Conservation (phyloP, 2,329 filamentous ascomycete species). For the Aotearoamyces nothofagi region DNA sequence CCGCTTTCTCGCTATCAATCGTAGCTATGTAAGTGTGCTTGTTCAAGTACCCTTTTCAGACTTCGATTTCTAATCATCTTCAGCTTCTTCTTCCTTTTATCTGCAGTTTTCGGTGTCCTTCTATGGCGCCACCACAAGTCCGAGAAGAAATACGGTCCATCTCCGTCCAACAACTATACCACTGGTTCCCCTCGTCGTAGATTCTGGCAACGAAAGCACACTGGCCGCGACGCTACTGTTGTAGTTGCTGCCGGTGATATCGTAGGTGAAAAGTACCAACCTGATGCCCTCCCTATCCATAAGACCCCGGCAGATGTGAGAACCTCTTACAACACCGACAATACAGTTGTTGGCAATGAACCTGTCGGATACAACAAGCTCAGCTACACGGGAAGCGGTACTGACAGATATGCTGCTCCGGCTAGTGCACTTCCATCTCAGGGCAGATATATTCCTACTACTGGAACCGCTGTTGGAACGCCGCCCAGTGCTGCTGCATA, state of each 20-base stretch:
- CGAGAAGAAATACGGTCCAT: constrained; percentile 56
- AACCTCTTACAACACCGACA: constrained; percentile 13
- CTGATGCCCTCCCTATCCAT: constrained; percentile 23
- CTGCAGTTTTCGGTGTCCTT: constrained; percentile 51
- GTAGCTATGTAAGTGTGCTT: constrained; percentile 51
- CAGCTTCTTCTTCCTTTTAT: constrained; percentile 61
- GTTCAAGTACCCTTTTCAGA: constrained; percentile 1
- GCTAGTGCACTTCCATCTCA: too few relatives aligned
- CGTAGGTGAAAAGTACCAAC: constrained; percentile 8
- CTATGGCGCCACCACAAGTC: constrained; percentile 58
- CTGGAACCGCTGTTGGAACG: too few relatives aligned
- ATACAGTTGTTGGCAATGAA: constrained; percentile 11
- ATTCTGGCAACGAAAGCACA: constrained; percentile 17
- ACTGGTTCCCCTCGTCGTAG: constrained; percentile 31
- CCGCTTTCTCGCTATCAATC: constrained; percentile 63
- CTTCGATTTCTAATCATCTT: constrained; percentile 2
- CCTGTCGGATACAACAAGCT: constrained; percentile 2
- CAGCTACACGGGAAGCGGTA: not conserved
- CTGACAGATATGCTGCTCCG: too few relatives aligned
- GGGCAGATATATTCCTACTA: too few relatives aligned
- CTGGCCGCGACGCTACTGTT: constrained; percentile 8
- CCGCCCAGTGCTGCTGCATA: too few relatives aligned
- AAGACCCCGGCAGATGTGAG: constrained; percentile 22
- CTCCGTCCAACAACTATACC: constrained; percentile 53
- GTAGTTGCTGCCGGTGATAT: constrained; percentile 11